Base-by-base conservation (phyloP, 1,284 basidiomycete genomes). In the Meripilus lineatus region DNA sequence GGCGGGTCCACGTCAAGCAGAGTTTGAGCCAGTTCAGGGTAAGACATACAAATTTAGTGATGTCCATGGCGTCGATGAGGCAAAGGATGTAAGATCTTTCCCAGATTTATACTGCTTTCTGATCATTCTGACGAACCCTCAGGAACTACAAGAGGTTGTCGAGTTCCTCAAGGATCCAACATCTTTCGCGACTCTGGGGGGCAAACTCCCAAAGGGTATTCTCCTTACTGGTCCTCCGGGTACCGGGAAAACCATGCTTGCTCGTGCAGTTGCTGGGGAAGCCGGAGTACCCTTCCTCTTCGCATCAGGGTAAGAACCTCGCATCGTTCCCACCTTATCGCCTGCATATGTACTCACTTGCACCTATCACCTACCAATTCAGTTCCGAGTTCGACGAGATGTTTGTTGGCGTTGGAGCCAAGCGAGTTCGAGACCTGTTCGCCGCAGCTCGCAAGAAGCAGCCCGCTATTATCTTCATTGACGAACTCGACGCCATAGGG, bases 311-410 rank as follows among this genome's bases (percentile, higher is more conserved):
- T 84, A 55, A 55, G 72, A 32, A 21, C 34, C 35, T 30, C 14
- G 30, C 32, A 32, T 42, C 6, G 28, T n/a, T 38, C 14, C 28
- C 32, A 48, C 25, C 53, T 49, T 32, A 11, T 30, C 23, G 37
- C 46, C 40, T 48, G 14, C 14, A 32, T 24, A 15, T 20, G 17
- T 14, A 24, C 23, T 38, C 14, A 52, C 46, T 17, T 65, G 14
- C 6, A 34, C 23, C 13, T 15, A 17, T 25, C 22, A 24, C 5
- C 33, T 26, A 26, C 28, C 22, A 25, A 32, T 21, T 11, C 49
- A 93, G 91, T 13, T 94, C 93, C 38, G 93, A 96, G 59, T 97
- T 99, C 53, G 96, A 99, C 62, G 95, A 99, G 63, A 95, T 97
- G 84, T 93, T 92, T 62, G 93, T 96, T 43, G 93, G 93, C 46